These are phyloP conservation scores for Voacanga thouarsii DNA, from an alignment of 257 asterid genomes.

Conservation along the genomic window DNA sequence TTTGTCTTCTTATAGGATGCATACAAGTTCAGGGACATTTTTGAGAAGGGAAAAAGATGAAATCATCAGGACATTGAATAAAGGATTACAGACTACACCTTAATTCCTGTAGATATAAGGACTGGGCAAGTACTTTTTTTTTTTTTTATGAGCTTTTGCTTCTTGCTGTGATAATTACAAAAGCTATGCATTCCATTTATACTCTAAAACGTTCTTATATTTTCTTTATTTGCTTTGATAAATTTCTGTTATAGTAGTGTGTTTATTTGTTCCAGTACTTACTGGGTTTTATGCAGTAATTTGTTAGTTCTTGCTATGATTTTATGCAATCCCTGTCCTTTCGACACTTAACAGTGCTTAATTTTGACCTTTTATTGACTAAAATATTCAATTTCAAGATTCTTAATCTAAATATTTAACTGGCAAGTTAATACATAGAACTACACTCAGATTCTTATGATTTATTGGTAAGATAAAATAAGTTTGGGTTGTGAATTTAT, in stretches of 20 bases:
- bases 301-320: too few species aligned
- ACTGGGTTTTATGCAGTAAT: not conserved
- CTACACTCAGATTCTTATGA: not conserved
- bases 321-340: not conserved
- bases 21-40: slow-evolving; percentile 82
- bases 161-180: not conserved
- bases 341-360: not conserved
- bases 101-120: slow-evolving; percentile 64
- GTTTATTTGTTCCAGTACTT: not conserved
- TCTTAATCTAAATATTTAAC: not conserved
- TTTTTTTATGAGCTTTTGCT: too few species aligned
- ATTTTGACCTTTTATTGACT: too few species aligned
- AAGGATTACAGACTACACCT: slow-evolving; percentile 67
- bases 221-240: not conserved
- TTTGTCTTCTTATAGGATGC: slow-evolving; percentile 56
- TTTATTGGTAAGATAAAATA: not conserved
- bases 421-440: not conserved
- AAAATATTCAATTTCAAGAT: not conserved
- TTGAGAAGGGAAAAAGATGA: slow-evolving; percentile 61
- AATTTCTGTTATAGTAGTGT: not conserved
- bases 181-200: not conserved
- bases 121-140: not conserved
- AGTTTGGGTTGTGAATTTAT: not conserved
- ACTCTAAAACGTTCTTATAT: too few species aligned
- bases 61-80: slow-evolving; percentile 59